Percentiles rank a stretch among this genome's conserved stretches.
Evolutionary conservation across 805 yeast species (phyloP).

Genomic region (Barnettozyma sp.): DNA sequence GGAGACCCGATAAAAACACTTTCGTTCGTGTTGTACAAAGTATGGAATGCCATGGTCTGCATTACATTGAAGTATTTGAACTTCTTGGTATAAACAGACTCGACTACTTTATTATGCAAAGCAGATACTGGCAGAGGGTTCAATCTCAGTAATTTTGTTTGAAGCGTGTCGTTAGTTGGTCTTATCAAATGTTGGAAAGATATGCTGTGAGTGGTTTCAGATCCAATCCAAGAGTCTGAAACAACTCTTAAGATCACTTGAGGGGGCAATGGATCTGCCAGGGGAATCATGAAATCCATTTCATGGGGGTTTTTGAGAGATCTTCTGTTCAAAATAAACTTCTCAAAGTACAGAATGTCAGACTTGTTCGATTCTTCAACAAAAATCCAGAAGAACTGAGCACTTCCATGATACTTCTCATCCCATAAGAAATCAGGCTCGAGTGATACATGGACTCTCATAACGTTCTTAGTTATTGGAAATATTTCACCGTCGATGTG

Average conservation of each 20-base stretch:
- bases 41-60: slow-evolving; percentile 96
- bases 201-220: slow-evolving; percentile 67
- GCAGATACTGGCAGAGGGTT: slow-evolving; percentile 87
- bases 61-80: slow-evolving; percentile 93
- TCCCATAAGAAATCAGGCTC: slow-evolving; percentile 87
- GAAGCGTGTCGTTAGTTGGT: slow-evolving; percentile 81
- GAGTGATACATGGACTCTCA: slow-evolving; percentile 67
- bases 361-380: slow-evolving; percentile 81
- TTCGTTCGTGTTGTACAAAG: slow-evolving; percentile 70
- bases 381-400: slow-evolving; percentile 86
- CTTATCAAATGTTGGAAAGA: slow-evolving; percentile 86
- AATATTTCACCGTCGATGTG: slow-evolving; percentile 74
- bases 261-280: slow-evolving; percentile 82
- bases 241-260: slow-evolving; percentile 75
- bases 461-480: slow-evolving; percentile 82
- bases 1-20: slow-evolving; percentile 95
- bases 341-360: slow-evolving; percentile 74
- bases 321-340: slow-evolving; percentile 57
- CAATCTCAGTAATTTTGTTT: slow-evolving; percentile 70
- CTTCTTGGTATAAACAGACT: slow-evolving; percentile 54
- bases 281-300: slow-evolving; percentile 88
- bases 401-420: slow-evolving; percentile 67
- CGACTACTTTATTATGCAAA: slow-evolving; percentile 58
- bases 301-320: slow-evolving; percentile 53
- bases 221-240: slow-evolving; percentile 87